phyloP scores from a whole-genome alignment of 1,284 basidiomycete species.

The Chiua sp. region DNA sequence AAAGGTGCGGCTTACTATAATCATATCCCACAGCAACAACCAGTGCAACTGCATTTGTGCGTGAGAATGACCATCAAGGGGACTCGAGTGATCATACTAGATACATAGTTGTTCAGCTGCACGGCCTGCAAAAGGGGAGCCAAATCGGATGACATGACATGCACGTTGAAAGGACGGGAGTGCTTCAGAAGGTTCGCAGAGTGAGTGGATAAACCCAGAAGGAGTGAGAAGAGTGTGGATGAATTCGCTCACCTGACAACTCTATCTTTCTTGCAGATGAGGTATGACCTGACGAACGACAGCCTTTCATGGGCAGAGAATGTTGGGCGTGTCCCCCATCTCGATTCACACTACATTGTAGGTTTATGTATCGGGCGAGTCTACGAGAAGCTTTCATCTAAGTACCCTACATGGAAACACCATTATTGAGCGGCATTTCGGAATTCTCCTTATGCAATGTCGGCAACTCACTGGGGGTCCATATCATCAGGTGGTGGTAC shows the following conservation, averaged over 20 bases:
- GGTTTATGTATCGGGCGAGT: background rate
- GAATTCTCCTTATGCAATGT: background rate
- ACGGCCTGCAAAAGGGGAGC: no score
- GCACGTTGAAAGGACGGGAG: no score
- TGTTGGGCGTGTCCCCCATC: no score
- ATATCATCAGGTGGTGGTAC: background rate
- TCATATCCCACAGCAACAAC: background rate
- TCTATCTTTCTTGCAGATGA: no score
- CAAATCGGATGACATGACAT: no score
- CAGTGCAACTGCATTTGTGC: background rate
- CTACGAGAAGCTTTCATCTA: background rate
- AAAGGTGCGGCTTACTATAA: background rate
- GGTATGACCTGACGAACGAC: background rate
- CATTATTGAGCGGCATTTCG: background rate
- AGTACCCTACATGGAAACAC: background rate
- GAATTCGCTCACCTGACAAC: background rate
- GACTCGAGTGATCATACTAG: background rate
- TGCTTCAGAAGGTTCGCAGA: no score
- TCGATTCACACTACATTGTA: background rate
- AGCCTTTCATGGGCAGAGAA: no score
- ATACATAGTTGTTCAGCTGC: no score
- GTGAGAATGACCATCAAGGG: background rate
- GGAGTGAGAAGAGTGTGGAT: background rate
- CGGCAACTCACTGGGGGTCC: background rate
- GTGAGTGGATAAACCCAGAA: background rate